These are phyloP conservation scores for Halenospora varia DNA, from an alignment of 495 filamentous ascomycete species.

Conservation along the genomic window DNA sequence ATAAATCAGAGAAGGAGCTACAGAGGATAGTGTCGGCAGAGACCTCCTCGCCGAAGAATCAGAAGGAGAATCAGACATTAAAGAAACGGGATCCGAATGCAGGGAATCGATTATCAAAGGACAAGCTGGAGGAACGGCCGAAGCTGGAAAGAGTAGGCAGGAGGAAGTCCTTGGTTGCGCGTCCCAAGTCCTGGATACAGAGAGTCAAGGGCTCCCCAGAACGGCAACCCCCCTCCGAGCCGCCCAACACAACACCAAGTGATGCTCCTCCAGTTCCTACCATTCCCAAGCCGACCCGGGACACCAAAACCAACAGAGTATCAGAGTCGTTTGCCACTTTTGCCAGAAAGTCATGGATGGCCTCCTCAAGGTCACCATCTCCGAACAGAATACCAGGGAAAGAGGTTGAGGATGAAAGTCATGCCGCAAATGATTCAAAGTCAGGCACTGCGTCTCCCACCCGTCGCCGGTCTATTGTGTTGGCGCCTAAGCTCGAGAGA, in stretches of 20 bases:
- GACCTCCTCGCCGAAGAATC: not conserved
- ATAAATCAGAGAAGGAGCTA: slow-evolving; percentile 5
- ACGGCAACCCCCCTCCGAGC: slow-evolving; percentile 7
- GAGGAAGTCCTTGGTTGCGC: slow-evolving; percentile 25
- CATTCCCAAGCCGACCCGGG: slow-evolving; percentile 21
- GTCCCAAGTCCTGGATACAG: slow-evolving; percentile 29
- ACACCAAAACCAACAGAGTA: slow-evolving; percentile 22
- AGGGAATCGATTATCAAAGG: slow-evolving; percentile 10
- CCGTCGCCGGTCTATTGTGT: slow-evolving; percentile 2
- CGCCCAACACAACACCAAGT: slow-evolving; percentile 10
- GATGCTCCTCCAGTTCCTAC: slow-evolving; percentile 20
- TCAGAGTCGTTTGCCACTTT: slow-evolving; percentile 64
- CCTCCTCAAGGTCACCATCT: slow-evolving; percentile 57
- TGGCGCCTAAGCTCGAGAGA: slow-evolving; percentile 16
- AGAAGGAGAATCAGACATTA: not conserved
- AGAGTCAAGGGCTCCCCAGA: slow-evolving; percentile 26
- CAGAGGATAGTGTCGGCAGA: slow-evolving; percentile 9
- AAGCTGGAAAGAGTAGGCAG: slow-evolving; percentile 21
- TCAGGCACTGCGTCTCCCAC: slow-evolving; percentile 5
- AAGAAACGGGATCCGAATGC: slow-evolving; percentile 8
- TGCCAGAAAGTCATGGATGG: slow-evolving; percentile 64
- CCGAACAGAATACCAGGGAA: slow-evolving; percentile 31
- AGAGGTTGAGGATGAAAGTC: slow-evolving; percentile 9
- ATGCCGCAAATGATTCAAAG: slow-evolving; percentile 7
- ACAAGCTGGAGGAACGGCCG: slow-evolving; percentile 20